phyloP scores from a whole-genome alignment of 257 asterid genomes.

The Fraxinus excelsior region DNA sequence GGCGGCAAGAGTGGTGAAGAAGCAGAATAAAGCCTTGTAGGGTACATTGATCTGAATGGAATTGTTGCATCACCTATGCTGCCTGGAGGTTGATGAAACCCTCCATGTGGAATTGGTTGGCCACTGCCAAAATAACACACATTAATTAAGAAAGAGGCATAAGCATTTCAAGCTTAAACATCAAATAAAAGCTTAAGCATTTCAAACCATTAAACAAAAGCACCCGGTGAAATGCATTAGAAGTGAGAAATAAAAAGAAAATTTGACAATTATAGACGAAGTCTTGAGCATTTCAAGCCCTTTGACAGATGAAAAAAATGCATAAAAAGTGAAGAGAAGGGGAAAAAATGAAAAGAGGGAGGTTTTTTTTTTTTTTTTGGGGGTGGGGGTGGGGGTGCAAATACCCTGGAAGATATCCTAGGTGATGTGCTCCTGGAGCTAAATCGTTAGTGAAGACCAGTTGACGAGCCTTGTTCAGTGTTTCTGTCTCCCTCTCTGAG shows the following conservation, averaged over 20 bases:
- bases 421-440: conserved; percentile 52
- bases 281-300: no score
- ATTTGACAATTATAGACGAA: not conserved
- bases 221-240: not conserved
- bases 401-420: conserved; percentile 60
- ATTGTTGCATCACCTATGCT: conserved; percentile 41
- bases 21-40: conserved; percentile 51
- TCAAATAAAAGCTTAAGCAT: not conserved
- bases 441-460: conserved; percentile 80
- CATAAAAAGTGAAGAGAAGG: not conserved
- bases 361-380: no score
- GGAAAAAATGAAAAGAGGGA: not conserved
- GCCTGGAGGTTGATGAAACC: conserved; percentile 40
- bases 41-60: conserved; percentile 57
- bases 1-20: conserved; percentile 42
- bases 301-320: no score
- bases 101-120: conserved; percentile 62
- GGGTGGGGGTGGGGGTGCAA: not conserved
- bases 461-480: conserved; percentile 90
- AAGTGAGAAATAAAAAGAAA: not conserved
- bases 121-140: conserved; percentile 38
- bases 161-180: not conserved
- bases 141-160: not conserved
- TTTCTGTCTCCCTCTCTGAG: conserved; percentile 93
- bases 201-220: not conserved